A percentile compares a stretch with the other conserved stretches of the same genome.
Conservation (phyloP, 306 rosid genomes). For the Rubus idaeus region DNA sequence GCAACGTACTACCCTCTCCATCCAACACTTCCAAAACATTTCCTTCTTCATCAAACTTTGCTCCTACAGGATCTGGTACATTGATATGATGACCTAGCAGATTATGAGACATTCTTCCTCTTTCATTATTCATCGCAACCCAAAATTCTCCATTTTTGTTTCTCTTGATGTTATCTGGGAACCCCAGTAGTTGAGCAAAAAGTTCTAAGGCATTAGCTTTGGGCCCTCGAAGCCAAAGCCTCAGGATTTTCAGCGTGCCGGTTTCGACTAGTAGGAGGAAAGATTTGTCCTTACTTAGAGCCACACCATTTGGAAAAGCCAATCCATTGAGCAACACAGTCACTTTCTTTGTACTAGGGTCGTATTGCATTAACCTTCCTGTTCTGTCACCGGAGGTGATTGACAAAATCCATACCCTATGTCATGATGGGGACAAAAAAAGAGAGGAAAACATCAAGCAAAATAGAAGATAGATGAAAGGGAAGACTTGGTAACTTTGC, state of each 20-base stretch:
- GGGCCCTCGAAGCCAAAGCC: constrained; percentile 34
- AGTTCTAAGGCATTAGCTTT: constrained; percentile 11
- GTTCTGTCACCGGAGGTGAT: constrained; percentile 41
- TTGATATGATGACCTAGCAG: background rate
- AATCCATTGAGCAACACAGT: constrained; percentile 41
- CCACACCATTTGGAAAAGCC: constrained; percentile 65
- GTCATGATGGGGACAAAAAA: background rate
- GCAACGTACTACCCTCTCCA: constrained; percentile 30
- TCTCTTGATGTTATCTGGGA: constrained; percentile 62
- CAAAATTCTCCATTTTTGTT: constrained; percentile 43
- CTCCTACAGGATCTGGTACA: background rate
- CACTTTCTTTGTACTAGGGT: constrained; percentile 36
- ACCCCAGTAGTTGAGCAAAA: constrained; percentile 36
- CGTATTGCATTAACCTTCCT: constrained; percentile 52
- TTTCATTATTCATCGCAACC: constrained; percentile 48
- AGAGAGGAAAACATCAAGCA: background rate
- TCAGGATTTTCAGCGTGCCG: constrained; percentile 17
- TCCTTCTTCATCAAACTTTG: constrained; percentile 41
- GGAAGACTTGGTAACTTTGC: too few species aligned
- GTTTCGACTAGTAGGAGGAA: constrained; percentile 49
- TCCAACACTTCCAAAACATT: constrained; percentile 33
- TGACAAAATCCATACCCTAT: constrained; percentile 37
- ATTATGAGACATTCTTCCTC: constrained; percentile 14
- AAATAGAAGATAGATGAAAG: too few species aligned
- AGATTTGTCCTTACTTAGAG: constrained; percentile 46